Percentiles rank a stretch among this genome's conserved stretches.
phyloP scores from a whole-genome alignment of 139 green algal genomes.

The Closterium sp. region DNA sequence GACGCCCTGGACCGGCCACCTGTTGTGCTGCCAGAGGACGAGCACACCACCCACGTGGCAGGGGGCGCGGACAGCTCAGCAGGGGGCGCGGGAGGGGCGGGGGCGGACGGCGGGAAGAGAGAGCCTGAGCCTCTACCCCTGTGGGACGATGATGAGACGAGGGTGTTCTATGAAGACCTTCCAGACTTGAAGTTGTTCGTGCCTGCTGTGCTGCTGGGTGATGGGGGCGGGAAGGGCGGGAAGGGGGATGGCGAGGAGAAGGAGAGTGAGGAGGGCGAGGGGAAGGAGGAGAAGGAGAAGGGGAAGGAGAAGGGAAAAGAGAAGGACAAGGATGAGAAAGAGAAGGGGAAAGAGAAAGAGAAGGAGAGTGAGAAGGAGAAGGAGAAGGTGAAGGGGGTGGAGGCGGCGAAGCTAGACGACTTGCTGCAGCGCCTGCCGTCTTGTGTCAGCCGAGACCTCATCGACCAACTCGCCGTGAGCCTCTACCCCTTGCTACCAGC shows the following conservation, averaged over 20 bases:
- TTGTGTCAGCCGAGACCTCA: constrained; percentile 74
- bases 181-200: constrained; percentile 76
- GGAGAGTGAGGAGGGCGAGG: neutral
- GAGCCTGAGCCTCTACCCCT: constrained; percentile 16
- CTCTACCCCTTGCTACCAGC: neutral
- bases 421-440: constrained; percentile 69
- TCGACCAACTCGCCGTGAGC: constrained; percentile 70
- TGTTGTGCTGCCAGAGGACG: constrained; percentile 64
- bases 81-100: neutral
- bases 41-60: constrained; percentile 42
- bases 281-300: neutral
- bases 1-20: constrained; percentile 69
- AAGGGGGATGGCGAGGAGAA: neutral
- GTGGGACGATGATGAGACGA: constrained; percentile 87
- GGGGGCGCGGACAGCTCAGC: neutral
- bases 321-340: neutral
- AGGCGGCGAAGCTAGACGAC: constrained; percentile 58
- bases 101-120: neutral
- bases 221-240: constrained; percentile 14
- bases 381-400: constrained; percentile 25
- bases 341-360: neutral
- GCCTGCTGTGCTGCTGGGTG: constrained; percentile 75
- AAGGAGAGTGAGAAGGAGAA: constrained; percentile 11
- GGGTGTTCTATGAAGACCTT: constrained; percentile 83
- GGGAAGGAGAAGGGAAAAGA: neutral